Evolutionary conservation across 2,329 filamentous ascomycete species (phyloP).

Genomic region (Decorospora gaudefroyi): DNA sequence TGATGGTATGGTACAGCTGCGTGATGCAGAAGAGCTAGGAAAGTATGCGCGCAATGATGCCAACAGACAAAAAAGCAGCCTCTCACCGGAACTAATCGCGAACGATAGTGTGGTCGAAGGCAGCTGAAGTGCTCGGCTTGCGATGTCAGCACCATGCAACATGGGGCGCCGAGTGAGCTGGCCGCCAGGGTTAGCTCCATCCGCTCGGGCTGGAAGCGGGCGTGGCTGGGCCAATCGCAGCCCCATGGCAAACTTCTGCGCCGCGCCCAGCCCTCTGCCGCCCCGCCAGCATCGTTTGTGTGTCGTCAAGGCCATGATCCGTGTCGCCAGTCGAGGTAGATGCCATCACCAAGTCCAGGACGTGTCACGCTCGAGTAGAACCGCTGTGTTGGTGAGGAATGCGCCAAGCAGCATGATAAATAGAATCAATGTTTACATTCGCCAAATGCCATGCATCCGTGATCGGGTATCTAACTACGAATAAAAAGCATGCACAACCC

Average conservation of each 20-base stretch:
- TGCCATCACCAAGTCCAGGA: no score
- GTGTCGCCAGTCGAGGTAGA: no score
- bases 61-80: constrained; percentile 19
- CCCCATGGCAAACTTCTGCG: constrained; percentile 13
- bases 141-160: constrained; percentile 8
- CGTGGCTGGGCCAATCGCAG: constrained; percentile 15
- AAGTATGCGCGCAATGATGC: constrained; percentile 27
- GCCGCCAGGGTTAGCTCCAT: constrained; percentile 14
- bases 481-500: no score
- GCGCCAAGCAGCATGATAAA: no score
- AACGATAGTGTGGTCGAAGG: constrained; percentile 23
- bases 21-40: constrained; percentile 17
- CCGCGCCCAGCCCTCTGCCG: neutral
- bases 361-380: no score
- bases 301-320: neutral
- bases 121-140: constrained; percentile 32
- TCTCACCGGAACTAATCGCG: constrained; percentile 23
- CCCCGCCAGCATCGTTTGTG: neutral
- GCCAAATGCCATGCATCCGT: constrained; percentile 1
- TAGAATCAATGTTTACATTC: constrained; percentile 1
- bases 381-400: no score
- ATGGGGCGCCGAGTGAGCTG: constrained; percentile 17
- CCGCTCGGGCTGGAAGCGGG: constrained; percentile 11
- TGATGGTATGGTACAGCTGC: constrained; percentile 20
- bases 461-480: constrained; percentile 3